Base-by-base conservation (phyloP, 768 basidiomycete species). In the Mycena galopus region DNA sequence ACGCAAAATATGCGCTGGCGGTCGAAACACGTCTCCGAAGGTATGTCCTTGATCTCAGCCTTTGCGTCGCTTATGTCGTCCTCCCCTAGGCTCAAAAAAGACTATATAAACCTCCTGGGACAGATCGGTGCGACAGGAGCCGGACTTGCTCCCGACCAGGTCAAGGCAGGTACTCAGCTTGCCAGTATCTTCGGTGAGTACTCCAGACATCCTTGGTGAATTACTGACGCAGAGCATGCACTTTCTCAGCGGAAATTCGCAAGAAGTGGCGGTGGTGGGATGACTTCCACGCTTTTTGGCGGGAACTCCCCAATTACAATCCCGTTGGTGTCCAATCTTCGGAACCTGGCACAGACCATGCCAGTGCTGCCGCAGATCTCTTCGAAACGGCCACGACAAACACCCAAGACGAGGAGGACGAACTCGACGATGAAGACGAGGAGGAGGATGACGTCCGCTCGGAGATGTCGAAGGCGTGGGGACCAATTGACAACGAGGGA, bases 291-390 rank as follows among this genome's bases (percentile, higher is more conserved):
- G 29, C 76, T 16, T 77, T 80, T 44, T 81, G 80, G 80, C 27
- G 63, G 11, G 77, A 81, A 63, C 77, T 81, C 29, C 81, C 81
- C 2, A 77, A 77, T 67, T 81, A 79, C 73, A 80, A 80, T 56
- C 76, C 81, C 1, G 57, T 80, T 16, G 75, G 69, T 16, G 79
- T 80, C 5, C 62, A 57, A 17, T 76, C 68, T 1, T 77, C 76
- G 5, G 64, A 71, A 16, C 79, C 74, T 10, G 75, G 76, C 2
- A 61, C 51, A 21, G 71, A 78, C 47, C 75, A 78, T 64, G 75
- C 80, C 6, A 59, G 35, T 4, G 73, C 67, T 5, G 76, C 73
- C 0, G 67, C 59, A 0, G 23, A 14, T 5, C 37, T 76, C 4
- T 79, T 73, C 0, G 10, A 7, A 8, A 19, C n/a, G n/a, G n/a